Evolutionary conservation across 345 rosid genomes (phyloP), one percentile per base, ranked within the genome.

Genomic region (Camelina hispida): DNA sequence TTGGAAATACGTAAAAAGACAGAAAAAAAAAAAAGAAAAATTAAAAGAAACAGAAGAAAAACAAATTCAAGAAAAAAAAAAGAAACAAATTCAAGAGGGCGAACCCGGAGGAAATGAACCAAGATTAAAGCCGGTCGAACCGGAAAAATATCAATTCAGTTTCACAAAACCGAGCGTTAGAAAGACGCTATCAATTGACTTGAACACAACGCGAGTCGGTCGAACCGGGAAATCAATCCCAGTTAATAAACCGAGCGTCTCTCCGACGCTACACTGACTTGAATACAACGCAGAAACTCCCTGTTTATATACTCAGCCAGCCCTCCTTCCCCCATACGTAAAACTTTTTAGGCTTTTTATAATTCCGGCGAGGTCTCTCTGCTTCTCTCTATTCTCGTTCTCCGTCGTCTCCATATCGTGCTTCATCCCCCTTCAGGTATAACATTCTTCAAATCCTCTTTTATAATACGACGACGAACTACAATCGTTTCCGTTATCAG

Each of bases 241-340:
- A 57, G 77, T 38, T 63, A 2, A 20, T 3, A n/a, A 20, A 7
- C 44, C 44, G 14, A 10, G 78, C 78, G 66, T 74, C 51, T 20
- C 30, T 43, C 46, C 22, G 25, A 73, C 65, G 38, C 65, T 37
- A 35, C 12, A 6, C 71, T 22, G 34, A 16, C 77, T 73, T 64
- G 64, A 58, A 42, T 44, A 47, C 2, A 50, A 74, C 72, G 78
- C 78, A 57, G 50, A 9, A 23, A 35, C 11, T 2, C 42, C 2
- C 9, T 25, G 9, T 51, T 52, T 63, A 54, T 66, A 37, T 34
- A 53, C 66, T 46, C 50, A 0, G 48, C 40, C 3, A 0, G 48
- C 40, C 11, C 10, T 8, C 12, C 0, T 25, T 3, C 43, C 18
- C 15, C 18, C 15, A 15, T 13, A 20, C 20, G 15, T 32, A 0